Conservation (phyloP, 108 stramenopile genomes). For the Skeletonema menzelii region DNA sequence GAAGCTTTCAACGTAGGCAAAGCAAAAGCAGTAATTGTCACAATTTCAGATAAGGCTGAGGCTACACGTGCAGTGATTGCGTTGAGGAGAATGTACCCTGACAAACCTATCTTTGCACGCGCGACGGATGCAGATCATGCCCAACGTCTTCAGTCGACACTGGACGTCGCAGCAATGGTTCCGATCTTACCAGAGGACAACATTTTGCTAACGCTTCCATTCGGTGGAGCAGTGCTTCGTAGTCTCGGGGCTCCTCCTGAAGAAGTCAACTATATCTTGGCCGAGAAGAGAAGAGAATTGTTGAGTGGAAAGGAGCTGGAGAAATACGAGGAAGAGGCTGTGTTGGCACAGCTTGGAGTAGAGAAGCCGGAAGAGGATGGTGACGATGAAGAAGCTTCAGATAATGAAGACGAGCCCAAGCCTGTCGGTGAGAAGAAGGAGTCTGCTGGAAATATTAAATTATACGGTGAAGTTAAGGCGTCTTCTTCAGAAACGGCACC, state of each 20-base stretch:
- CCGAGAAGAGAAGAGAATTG: conserved; percentile 76
- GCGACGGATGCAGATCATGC: conserved; percentile 91
- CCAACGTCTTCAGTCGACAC: conserved; percentile 81
- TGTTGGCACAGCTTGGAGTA: conserved; percentile 66
- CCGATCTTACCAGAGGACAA: conserved; percentile 95
- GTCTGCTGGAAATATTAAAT: conserved; percentile 19
- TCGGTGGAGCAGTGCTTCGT: conserved; percentile 92
- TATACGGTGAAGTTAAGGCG: conserved; percentile 31
- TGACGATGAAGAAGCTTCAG: conserved; percentile 17
- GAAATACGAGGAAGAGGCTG: conserved; percentile 68
- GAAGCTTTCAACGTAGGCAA: conserved; percentile 94
- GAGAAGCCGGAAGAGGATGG: conserved; percentile 39
- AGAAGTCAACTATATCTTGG: conserved; percentile 86
- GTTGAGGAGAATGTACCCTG: conserved; percentile 86
- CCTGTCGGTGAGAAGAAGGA: conserved; percentile 13
- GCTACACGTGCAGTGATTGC: conserved; percentile 92
- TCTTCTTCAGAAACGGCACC: conserved; percentile 2
- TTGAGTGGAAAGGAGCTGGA: conserved; percentile 59
- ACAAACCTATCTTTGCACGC: conserved; percentile 90
- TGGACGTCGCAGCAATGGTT: conserved; percentile 94
- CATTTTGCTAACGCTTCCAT: conserved; percentile 90
- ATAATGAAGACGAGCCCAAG: conserved; percentile 19
- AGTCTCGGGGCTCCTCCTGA: conserved; percentile 75
- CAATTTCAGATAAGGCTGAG: conserved; percentile 85
- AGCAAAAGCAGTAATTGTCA: conserved; percentile 92